Conservation (phyloP, 805 yeast genomes). For the Saturnispora diversa region DNA sequence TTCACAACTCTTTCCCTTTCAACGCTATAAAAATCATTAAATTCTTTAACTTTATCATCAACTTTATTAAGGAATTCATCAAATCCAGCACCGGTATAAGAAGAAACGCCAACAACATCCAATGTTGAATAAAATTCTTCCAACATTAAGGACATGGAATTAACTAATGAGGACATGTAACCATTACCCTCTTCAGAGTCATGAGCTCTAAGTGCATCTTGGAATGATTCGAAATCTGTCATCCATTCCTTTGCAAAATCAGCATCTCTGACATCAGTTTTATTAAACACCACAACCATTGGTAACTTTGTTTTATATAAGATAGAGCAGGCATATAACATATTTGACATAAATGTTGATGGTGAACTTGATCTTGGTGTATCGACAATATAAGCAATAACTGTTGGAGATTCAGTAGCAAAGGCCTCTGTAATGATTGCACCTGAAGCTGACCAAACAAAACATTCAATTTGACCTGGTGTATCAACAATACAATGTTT, state of each 20-base stretch:
- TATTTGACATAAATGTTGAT: slow-evolving; percentile 94
- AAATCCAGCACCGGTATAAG: slow-evolving; percentile 90
- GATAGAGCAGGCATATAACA: slow-evolving; percentile 97
- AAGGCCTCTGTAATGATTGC: slow-evolving; percentile 93
- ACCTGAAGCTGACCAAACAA: slow-evolving; percentile 98
- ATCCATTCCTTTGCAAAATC: slow-evolving; percentile 94
- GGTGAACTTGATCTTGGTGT: slow-evolving; percentile 94
- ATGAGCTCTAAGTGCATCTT: slow-evolving; percentile 58
- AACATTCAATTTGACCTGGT: slow-evolving; percentile 98
- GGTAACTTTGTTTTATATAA: slow-evolving; percentile 93
- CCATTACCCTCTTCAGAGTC: slow-evolving; percentile 61
- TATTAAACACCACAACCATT: slow-evolving; percentile 93
- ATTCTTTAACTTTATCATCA: slow-evolving; percentile 81
- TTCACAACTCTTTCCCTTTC: slow-evolving; percentile 79
- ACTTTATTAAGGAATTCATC: slow-evolving; percentile 84
- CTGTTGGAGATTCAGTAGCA: slow-evolving; percentile 93
- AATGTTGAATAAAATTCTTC: slow-evolving; percentile 93
- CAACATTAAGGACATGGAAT: slow-evolving; percentile 90
- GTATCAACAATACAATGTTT: slow-evolving; percentile 85
- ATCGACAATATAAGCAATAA: slow-evolving; percentile 91
- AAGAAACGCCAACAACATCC: slow-evolving; percentile 87
- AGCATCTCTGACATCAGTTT: slow-evolving; percentile 80
- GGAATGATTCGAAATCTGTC: slow-evolving; percentile 92
- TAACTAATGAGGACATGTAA: slow-evolving; percentile 88
- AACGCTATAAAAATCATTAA: slow-evolving; percentile 68